Conservation (phyloP, 176 grass and related monocot genomes). For the Triticum urartu region DNA sequence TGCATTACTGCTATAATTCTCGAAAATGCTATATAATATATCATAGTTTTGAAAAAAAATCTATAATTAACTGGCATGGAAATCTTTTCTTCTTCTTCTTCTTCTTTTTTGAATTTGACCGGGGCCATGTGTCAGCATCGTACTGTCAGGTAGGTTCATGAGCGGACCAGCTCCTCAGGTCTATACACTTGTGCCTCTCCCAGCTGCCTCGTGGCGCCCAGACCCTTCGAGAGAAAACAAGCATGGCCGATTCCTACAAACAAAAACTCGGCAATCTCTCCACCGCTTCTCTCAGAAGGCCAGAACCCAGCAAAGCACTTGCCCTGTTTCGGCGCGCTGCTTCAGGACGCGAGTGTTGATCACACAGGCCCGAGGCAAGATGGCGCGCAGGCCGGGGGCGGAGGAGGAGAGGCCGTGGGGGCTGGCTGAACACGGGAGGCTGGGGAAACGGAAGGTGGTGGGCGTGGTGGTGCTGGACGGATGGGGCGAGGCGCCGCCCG, state of each 20-base stretch:
- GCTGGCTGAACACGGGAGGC: slow-evolving; percentile 40
- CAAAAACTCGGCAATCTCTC: not conserved
- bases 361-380: not conserved
- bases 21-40: no score
- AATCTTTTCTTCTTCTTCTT: no score
- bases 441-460: slow-evolving; percentile 58
- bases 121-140: not conserved
- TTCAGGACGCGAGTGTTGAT: not conserved
- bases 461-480: slow-evolving; percentile 74
- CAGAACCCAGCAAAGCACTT: not conserved
- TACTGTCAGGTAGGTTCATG: not conserved
- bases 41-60: no score
- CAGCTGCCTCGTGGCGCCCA: slow-evolving; percentile 8
- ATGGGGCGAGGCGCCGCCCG: slow-evolving; percentile 62
- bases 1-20: no score
- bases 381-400: slow-evolving; percentile 10
- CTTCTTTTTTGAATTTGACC: no score
- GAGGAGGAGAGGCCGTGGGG: slow-evolving; percentile 52
- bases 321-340: not conserved
- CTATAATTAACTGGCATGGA: no score
- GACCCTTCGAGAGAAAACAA: slow-evolving; percentile 19
- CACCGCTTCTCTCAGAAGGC: not conserved
- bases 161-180: not conserved
- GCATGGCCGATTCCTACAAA: not conserved
- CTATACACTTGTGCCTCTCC: not conserved